Evolutionary conservation across 306 rosid genomes (phyloP), one percentile per base, ranked within the genome.

Genomic region (Dicorynia guianensis): DNA sequence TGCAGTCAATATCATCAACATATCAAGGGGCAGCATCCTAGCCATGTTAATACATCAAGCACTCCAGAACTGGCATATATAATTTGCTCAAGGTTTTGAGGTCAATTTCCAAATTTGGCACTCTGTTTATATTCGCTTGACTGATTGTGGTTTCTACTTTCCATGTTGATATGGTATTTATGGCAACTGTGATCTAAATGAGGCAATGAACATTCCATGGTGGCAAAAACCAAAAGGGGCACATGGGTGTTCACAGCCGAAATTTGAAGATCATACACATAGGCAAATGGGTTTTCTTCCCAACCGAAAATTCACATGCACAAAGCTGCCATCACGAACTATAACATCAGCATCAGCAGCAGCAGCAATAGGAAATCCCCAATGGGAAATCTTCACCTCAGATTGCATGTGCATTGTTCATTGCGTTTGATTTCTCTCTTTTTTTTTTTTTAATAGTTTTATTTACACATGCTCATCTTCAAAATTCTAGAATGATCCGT

Each of bases 41-140:
- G 99, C 99, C 13, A 84, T 92, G 70, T 83, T 90, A 77, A 82
- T 96, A 89, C 99, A 85, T 82, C 98, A 89, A 79, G 74, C 84
- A 34, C 81, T 89, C 17, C 88, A 79, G 63, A 88, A 63, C 70
- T 79, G 79, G 84, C 63, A 35, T 48, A 8, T 71, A 59, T 82
- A 80, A 83, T 25, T 49, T 48, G 70, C 71, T 13, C 67, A 44
- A 9, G 42, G 71, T 77, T 55, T 0, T 67, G 59, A 49, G 53
- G 61, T 75, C 39, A 20, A 59, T 59, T 58, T 76, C 61, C 30
- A 43, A 67, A 25, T 58, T 36, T 33, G n/a, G n/a, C n/a, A n/a
- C n/a, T n/a, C n/a, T n/a, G n/a, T n/a, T n/a, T n/a, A n/a, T n/a
- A n/a, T n/a, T n/a, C n/a, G n/a, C n/a, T n/a, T n/a, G n/a, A n/a